Conservation (phyloP, 208 protist genomes). For the Leishmania tropica region DNA sequence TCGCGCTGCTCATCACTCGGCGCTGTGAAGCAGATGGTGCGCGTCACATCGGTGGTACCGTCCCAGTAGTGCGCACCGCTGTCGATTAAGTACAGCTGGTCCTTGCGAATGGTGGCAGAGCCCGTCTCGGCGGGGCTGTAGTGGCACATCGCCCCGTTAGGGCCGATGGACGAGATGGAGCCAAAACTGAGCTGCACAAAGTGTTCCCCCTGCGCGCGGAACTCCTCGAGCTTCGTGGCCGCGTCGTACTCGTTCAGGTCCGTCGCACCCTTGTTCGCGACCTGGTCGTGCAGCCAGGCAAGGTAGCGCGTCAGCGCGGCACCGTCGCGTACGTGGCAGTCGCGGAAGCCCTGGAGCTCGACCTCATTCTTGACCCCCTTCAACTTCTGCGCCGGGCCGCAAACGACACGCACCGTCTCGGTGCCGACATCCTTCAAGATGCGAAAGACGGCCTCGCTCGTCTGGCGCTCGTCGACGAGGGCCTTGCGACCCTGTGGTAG, state of each 20-base stretch:
- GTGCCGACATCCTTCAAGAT: conserved; percentile 41
- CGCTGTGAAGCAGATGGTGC: conserved; percentile 93
- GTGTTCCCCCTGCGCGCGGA: conserved; percentile 67
- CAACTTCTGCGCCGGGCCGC: conserved; percentile 70
- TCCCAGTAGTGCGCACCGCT: conserved; percentile 95
- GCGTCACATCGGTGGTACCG: conserved; percentile 97
- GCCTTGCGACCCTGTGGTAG: conserved; percentile 45
- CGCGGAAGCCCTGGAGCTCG: conserved; percentile 92
- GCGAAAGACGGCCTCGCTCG: conserved; percentile 63
- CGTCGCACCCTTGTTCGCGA: conserved; percentile 55
- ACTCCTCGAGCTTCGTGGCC: conserved; percentile 74
- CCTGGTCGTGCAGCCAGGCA: conserved; percentile 86
- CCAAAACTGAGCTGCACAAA: conserved; percentile 93
- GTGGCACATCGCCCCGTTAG: conserved; percentile 96
- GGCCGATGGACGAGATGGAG: conserved; percentile 91
- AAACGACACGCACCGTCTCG: conserved; percentile 45
- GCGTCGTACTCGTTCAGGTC: conserved; percentile 88
- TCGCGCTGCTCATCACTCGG: conserved; percentile 71
- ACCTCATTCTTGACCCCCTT: conserved; percentile 94
- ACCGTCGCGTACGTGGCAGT: conserved; percentile 94
- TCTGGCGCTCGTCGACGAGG: conserved; percentile 73
- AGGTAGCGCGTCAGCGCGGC: conserved; percentile 93
- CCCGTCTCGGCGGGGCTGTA: conserved; percentile 80
- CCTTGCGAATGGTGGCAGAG: conserved; percentile 57
- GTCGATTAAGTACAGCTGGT: conserved; percentile 95